Base-by-base conservation (phyloP, 768 basidiomycete genomes). In the Kwoniella sp. region DNA sequence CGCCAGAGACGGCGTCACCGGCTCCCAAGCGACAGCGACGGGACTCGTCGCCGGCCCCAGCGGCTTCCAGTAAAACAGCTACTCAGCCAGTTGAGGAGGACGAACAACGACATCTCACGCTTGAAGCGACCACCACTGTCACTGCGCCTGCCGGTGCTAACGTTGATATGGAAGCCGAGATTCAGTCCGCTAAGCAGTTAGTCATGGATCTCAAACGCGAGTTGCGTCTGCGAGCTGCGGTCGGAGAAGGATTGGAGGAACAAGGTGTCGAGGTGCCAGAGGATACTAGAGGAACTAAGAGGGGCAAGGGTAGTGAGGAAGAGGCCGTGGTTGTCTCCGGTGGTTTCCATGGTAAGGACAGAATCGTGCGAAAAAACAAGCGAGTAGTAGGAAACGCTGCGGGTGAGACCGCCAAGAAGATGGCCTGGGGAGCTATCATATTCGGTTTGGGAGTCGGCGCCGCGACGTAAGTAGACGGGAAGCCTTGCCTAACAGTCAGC, bases 391-490 rank as follows among this genome's bases (percentile, higher is more conserved):
- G 80, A 81, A 71, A 68, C 77, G 28, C 42, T 5, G 68, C 84
- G 57, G 80, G 84, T 59, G 83, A 88, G 10, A 80, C 82, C 65
- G 80, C 82, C 62, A 87, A 85, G 74, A 83, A 84, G 29, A 78
- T 85, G 47, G 87, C 85, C 2, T 91, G 88, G 88, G 89, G 89
- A 31, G 78, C 86, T 17, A 79, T 86, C 31, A 85, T 86, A 17
- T 92, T 93, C 74, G 87, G 86, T 31, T 77, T 89, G 43, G 88
- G 88, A 25, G 77, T 87, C 71, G 81, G 86, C 43, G 88, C 87
- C 56, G 80, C 86, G n/a, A 33, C 62, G 67, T 69, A 41, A 59
- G 67, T 60, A 14, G 26, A 3, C 19, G 17, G n/a, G 5, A 3
- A 17, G 3, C 19, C 11, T 32, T 12, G 3, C 32, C 0, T 31